These are phyloP conservation scores for Leccinum olivaceopallidum DNA, from an alignment of 768 basidiomycete genomes.

Conservation along the genomic window DNA sequence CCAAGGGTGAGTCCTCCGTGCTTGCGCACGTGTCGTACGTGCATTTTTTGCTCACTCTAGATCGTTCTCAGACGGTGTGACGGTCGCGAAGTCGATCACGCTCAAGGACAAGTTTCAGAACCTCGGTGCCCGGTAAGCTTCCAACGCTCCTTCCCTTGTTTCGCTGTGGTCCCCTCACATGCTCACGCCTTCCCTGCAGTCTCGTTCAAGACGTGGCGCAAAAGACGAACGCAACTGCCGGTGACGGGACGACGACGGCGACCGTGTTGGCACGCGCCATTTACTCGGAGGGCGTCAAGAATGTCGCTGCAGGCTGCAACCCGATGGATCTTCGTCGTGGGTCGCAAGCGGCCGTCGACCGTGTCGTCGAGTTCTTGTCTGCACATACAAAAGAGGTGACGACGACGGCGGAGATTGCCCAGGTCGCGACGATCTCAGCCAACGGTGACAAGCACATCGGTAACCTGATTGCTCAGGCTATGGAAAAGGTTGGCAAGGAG, in stretches of 20 bases:
- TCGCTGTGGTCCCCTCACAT: neutral
- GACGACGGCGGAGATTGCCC: conserved; percentile 96
- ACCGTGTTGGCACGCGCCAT: conserved; percentile 97
- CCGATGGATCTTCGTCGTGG: conserved; percentile 99
- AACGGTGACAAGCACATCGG: conserved; percentile 86
- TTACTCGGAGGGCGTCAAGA: conserved; percentile 98
- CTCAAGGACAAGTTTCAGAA: conserved; percentile 99
- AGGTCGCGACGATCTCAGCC: conserved; percentile 95
- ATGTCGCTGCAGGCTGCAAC: conserved; percentile 98
- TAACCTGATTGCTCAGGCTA: conserved; percentile 94
- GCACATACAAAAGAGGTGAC: conserved; percentile 91
- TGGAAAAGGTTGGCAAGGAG: conserved; percentile 99
- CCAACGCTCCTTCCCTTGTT: neutral
- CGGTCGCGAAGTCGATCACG: conserved; percentile 92
- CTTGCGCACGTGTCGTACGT: neutral
- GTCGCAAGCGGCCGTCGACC: conserved; percentile 94
- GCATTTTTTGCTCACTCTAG: conserved; percentile 1
- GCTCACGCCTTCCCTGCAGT: conserved; percentile 39
- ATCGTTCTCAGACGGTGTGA: conserved; percentile 80
- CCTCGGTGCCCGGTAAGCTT: conserved; percentile 87
- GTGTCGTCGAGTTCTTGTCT: conserved; percentile 89
- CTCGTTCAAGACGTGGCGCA: conserved; percentile 94
- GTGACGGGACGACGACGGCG: conserved; percentile 97
- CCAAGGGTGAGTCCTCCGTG: conserved; percentile 65
- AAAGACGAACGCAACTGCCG: conserved; percentile 96